phyloP scores from a whole-genome alignment of 345 rosid species.

The Toxicodendron radicans region DNA sequence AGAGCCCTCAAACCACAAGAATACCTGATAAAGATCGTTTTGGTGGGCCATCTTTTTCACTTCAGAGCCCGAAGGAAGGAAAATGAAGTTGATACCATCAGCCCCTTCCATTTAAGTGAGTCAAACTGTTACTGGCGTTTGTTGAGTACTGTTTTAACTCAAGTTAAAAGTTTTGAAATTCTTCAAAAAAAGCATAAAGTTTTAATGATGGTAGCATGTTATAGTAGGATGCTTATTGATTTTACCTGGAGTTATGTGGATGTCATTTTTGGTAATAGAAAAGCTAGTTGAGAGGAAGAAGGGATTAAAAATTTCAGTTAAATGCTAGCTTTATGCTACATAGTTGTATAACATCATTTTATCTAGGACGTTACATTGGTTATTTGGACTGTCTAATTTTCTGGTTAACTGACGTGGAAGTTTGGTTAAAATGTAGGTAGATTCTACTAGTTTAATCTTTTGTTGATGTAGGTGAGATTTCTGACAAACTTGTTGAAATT shows the following conservation, averaged over 20 bases:
- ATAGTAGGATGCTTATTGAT: slow-evolving; percentile 7
- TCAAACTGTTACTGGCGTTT: background rate
- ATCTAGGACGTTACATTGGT: background rate
- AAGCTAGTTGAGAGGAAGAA: background rate
- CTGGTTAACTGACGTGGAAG: background rate
- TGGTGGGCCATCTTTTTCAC: slow-evolving; percentile 50
- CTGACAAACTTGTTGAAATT: no score
- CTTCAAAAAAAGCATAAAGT: background rate
- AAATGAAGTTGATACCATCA: slow-evolving; percentile 18
- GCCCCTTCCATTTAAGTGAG: slow-evolving; percentile 3
- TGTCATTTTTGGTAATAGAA: background rate
- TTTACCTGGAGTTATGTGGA: background rate
- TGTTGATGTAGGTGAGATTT: no score
- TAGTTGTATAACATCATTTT: background rate
- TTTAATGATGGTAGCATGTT: background rate
- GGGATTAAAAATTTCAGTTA: background rate
- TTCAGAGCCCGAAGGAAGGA: slow-evolving; percentile 49
- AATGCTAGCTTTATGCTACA: background rate
- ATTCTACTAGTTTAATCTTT: no score
- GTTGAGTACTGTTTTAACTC: background rate
- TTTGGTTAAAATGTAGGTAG: background rate
- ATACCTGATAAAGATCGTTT: slow-evolving; percentile 18
- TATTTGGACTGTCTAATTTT: background rate
- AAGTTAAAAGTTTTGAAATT: background rate
- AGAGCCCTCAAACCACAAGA: slow-evolving; percentile 23